Percentiles rank a stretch among this genome's conserved stretches.
phyloP scores from a whole-genome alignment of 192 early-diverging fungal species.

The Globomyces pollinis-pini region DNA sequence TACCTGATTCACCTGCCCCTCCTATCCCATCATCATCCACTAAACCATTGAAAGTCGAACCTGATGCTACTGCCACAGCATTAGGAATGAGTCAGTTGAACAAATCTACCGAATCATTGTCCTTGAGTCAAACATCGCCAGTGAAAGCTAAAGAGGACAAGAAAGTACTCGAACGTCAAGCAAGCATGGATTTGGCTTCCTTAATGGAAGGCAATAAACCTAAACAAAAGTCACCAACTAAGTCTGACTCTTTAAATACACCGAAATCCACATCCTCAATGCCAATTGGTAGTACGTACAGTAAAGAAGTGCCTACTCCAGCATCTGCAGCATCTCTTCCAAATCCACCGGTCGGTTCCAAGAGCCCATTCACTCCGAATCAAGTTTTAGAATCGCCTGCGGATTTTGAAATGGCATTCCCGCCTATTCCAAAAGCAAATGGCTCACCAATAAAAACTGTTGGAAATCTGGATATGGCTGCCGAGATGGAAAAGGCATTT shows the following conservation, averaged over 20 bases:
- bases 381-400: background rate
- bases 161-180: too few species aligned
- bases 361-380: too few species aligned
- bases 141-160: background rate
- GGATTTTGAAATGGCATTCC: background rate
- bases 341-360: too few species aligned
- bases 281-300: too few species aligned
- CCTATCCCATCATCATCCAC: background rate
- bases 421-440: background rate
- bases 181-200: conserved; percentile 1
- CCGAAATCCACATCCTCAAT: background rate
- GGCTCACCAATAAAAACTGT: background rate
- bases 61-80: background rate
- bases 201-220: background rate
- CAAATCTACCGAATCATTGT: background rate
- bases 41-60: background rate
- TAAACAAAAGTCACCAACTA: background rate
- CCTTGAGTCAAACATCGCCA: too few species aligned
- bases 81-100: background rate
- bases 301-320: background rate
- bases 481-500: background rate
- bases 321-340: background rate
- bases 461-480: background rate
- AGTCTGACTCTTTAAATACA: background rate
- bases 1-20: background rate